phyloP scores from a whole-genome alignment of 2,329 filamentous ascomycete genomes.

The Diplodia mutila region DNA sequence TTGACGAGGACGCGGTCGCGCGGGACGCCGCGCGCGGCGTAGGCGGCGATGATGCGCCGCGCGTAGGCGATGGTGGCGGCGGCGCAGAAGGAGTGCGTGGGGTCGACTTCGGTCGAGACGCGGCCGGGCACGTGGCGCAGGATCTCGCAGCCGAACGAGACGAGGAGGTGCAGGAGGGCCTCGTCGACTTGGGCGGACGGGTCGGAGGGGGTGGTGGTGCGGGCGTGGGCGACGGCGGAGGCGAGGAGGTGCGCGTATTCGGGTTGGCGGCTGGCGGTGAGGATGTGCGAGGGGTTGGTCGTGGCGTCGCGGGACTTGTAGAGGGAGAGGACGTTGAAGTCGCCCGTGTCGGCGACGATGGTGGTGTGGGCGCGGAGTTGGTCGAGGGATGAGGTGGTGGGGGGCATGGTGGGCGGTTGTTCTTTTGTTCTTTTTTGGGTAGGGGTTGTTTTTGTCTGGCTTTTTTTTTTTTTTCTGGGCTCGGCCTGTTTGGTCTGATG shows the following conservation, averaged over 20 bases:
- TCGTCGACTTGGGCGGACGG: neutral
- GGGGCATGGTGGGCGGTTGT: neutral
- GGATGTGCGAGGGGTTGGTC: slow-evolving; percentile 14
- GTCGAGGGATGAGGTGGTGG: neutral
- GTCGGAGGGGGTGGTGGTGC: neutral
- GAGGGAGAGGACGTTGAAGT: slow-evolving; percentile 17
- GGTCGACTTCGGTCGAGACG: slow-evolving; percentile 15
- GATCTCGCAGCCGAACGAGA: slow-evolving; percentile 11
- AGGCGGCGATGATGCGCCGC: slow-evolving; percentile 53
- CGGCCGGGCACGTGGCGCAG: slow-evolving; percentile 4
- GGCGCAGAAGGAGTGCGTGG: neutral
- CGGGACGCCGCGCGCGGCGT: slow-evolving; percentile 48
- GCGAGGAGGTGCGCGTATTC: slow-evolving; percentile 3
- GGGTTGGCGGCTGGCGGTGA: neutral
- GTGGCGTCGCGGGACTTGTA: slow-evolving; percentile 11
- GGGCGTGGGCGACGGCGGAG: neutral
- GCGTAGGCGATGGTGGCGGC: slow-evolving; percentile 43
- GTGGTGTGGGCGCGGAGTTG: slow-evolving; percentile 16
- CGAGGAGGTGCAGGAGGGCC: slow-evolving; percentile 12
- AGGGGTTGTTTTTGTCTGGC: neutral
- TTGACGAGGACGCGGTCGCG: slow-evolving; percentile 61
- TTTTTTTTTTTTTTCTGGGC: too few species aligned
- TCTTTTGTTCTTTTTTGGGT: neutral
- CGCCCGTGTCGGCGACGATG: slow-evolving; percentile 21
- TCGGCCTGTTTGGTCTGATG: too few species aligned